Evolutionary conservation across 768 basidiomycete genomes (phyloP).

Genomic region (Gautieria morchelliformis): DNA sequence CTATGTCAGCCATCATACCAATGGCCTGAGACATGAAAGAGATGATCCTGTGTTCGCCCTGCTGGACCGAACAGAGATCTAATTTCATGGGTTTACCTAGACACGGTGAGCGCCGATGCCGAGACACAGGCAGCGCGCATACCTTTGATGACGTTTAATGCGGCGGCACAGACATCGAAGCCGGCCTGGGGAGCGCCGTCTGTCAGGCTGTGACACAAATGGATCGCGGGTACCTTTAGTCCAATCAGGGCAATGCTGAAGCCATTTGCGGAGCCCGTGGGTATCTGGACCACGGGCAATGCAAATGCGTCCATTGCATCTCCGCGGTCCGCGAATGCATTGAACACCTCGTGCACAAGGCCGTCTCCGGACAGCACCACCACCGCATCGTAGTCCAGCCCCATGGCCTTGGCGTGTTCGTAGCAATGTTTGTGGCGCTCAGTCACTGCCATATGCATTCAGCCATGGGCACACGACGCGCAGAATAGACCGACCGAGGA

Average conservation of each 20-base stretch:
- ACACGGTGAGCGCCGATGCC: neutral
- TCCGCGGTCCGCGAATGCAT: constrained; percentile 65
- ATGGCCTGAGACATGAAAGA: constrained; percentile 80
- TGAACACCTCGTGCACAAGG: constrained; percentile 72
- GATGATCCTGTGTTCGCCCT: constrained; percentile 49
- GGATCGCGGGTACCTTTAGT: no score
- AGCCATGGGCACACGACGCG: neutral
- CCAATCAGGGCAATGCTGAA: constrained; percentile 67
- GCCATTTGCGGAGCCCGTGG: constrained; percentile 78
- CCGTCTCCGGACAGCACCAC: constrained; percentile 79
- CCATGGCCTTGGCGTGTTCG: constrained; percentile 48
- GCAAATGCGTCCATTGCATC: constrained; percentile 50
- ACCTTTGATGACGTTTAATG: constrained; percentile 79
- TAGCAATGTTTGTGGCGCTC: constrained; percentile 52
- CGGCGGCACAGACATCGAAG: constrained; percentile 59
- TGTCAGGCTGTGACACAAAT: no score
- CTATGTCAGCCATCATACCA: constrained; percentile 80
- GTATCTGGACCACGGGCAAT: constrained; percentile 69
- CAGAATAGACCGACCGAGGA: constrained; percentile 40
- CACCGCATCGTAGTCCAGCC: constrained; percentile 60
- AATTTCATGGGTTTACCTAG: constrained; percentile 63
- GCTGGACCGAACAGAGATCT: constrained; percentile 71
- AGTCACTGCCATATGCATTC: constrained; percentile 39
- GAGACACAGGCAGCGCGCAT: neutral
- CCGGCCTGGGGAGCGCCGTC: no score